phyloP scores from a whole-genome alignment of 75 land plant species.

The Selaginella tamariscina region DNA sequence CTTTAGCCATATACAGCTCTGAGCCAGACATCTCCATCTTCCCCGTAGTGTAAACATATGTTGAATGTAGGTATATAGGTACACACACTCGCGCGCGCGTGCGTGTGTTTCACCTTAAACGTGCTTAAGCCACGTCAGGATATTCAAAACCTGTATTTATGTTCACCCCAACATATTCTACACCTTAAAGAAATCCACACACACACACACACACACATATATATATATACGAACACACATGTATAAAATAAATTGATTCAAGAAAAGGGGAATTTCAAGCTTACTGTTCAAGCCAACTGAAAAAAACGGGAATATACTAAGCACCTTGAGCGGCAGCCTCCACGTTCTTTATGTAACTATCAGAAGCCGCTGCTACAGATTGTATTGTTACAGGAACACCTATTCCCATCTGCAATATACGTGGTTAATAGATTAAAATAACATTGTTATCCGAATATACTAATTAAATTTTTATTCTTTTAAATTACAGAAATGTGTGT shows the following conservation, averaged over 20 bases:
- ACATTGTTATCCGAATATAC: too few species aligned
- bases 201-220: too few species aligned
- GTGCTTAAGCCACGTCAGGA: too few species aligned
- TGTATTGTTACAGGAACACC: conserved; percentile 64
- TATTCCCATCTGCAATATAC: conserved; percentile 63
- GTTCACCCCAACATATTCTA: neutral
- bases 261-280: too few species aligned
- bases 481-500: neutral
- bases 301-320: neutral
- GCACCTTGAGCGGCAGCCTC: neutral
- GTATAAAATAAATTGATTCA: too few species aligned
- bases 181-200: too few species aligned
- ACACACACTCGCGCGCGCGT: too few species aligned
- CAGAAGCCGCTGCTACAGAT: conserved; percentile 58
- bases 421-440: neutral
- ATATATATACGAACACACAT: too few species aligned
- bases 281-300: neutral
- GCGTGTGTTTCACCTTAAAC: too few species aligned
- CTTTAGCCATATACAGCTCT: neutral
- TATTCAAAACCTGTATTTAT: neutral
- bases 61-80: too few species aligned
- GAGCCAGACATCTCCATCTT: neutral
- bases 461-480: neutral
- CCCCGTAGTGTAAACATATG: neutral
- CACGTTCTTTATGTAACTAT: conserved; percentile 43